Percentiles rank a stretch among this genome's conserved stretches.
Evolutionary conservation across 1,284 basidiomycete species (phyloP).

Genomic region (Neolentinus lepideus): DNA sequence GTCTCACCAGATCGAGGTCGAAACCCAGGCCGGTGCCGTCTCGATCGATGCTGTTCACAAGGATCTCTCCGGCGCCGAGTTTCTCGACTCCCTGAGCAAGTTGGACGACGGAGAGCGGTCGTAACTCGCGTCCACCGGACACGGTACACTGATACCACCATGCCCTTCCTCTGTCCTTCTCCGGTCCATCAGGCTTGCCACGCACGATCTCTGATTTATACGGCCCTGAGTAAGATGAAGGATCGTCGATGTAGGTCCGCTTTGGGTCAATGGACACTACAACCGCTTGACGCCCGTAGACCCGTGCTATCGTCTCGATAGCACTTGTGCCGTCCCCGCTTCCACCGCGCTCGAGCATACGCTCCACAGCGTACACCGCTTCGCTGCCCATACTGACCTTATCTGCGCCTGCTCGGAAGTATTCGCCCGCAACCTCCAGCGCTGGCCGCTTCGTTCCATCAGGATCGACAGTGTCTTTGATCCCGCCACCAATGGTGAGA

Average conservation of each 20-base stretch:
- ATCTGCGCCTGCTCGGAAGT: conserved; percentile 97
- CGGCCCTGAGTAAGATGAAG: conserved; percentile 58
- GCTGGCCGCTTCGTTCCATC: conserved; percentile 87
- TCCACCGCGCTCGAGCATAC: conserved; percentile 48
- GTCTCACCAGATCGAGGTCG: conserved; percentile 77
- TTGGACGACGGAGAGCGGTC: conserved; percentile 91
- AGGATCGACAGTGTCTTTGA: conserved; percentile 94
- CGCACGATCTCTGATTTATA: conserved; percentile 63
- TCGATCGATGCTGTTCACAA: conserved; percentile 95
- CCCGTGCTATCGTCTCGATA: conserved; percentile 89
- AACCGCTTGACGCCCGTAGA: conserved; percentile 95
- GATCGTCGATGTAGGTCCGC: conserved; percentile 78
- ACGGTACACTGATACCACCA: conserved; percentile 99
- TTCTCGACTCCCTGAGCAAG: conserved; percentile 84
- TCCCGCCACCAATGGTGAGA: conserved; percentile 98
- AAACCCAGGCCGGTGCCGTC: conserved; percentile 94
- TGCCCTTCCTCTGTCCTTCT: conserved; percentile 62
- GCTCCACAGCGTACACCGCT: conserved; percentile 91
- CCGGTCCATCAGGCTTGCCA: conserved; percentile 39
- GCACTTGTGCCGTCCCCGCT: conserved; percentile 70
- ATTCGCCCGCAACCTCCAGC: conserved; percentile 91
- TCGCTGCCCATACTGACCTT: conserved; percentile 97
- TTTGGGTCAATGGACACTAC: conserved; percentile 97
- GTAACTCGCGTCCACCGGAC: conserved; percentile 82
- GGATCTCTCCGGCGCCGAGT: conserved; percentile 92